Evolutionary conservation across 2,329 filamentous ascomycete species (phyloP), one percentile per base, ranked within the genome.

Genomic region (Daldinia sp.): DNA sequence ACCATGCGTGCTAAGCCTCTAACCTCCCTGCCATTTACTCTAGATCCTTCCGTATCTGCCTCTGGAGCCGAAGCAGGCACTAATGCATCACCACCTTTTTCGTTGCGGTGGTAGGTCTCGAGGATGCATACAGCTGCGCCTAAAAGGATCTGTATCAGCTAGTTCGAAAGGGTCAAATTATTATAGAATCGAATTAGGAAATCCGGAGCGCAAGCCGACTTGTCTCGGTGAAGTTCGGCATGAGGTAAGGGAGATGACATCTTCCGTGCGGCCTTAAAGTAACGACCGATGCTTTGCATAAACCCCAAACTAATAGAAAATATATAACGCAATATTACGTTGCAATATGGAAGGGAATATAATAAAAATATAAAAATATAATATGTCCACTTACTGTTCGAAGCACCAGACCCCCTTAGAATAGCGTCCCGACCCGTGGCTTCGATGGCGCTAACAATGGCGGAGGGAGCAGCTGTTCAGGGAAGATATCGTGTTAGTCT

Each of bases 81-180:
- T 64, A 70, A 64, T n/a, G 74, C 66, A 23, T 75, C 71, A 39
- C 69, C 72, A 58, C 88, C 84, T 59, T 78, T 77, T 34, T 77
- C 80, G 45, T 88, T 85, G 73, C 92, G 88, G 71, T 80, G 73
- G 69, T 84, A 88, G 58, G 93, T 96, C 82, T 99, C 95, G 63
- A 99, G 87, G 73, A 99, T 98, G 79, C 94, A 97, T 41, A 99
- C 95, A 43, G 94, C 93, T 27, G 93, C 92, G 75, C 87, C 90
- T 87, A 68, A 51, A 59, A 61, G 58, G 61, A 61, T 66, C 34
- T 58, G 48, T 56, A 61, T 71, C 61, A 72, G 70, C 63, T 59
- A 66, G 41, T 54, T 65, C 3, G 59, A 64, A 55, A 67, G 51
- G 51, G 57, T 23, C 35, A 8, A 15, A 41, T 25, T 4, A 15